These are phyloP conservation scores for Pistacia integerrima DNA, from an alignment of 345 rosid genomes.

Conservation along the genomic window DNA sequence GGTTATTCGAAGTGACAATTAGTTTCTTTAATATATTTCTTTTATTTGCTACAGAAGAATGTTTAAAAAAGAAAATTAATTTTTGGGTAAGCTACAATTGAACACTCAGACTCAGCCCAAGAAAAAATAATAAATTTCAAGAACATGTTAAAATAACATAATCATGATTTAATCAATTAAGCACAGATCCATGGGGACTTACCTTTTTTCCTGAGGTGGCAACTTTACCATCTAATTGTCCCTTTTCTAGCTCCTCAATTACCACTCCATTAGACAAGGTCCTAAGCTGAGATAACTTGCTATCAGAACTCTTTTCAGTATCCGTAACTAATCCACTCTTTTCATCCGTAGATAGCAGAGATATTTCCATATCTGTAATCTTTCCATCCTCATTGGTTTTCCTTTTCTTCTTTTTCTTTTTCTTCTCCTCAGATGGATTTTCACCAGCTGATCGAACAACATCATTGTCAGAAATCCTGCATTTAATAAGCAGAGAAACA, in stretches of 20 bases:
- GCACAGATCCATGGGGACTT: background rate
- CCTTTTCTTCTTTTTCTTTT: slow-evolving; percentile 30
- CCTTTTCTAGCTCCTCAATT: slow-evolving; percentile 48
- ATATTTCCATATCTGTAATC: slow-evolving; percentile 2
- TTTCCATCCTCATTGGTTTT: slow-evolving; percentile 26
- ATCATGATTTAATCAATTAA: background rate
- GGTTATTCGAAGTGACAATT: background rate
- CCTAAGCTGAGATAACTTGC: slow-evolving; percentile 22
- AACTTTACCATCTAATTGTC: slow-evolving; percentile 41
- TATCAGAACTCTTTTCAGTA: slow-evolving; percentile 19
- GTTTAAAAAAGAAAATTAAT: background rate
- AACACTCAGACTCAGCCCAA: background rate
- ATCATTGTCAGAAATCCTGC: slow-evolving; percentile 15
- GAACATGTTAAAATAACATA: background rate
- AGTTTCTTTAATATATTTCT: background rate
- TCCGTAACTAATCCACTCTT: background rate
- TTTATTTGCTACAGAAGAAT: background rate
- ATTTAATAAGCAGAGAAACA: background rate
- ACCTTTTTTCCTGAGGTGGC: slow-evolving; percentile 60
- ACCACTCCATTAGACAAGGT: slow-evolving; percentile 39
- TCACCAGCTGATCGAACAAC: slow-evolving; percentile 12
- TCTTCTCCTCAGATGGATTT: slow-evolving; percentile 30
- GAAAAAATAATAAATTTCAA: background rate
- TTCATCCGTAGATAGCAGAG: slow-evolving; percentile 6
- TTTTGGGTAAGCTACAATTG: background rate